Percentiles rank a stretch among this genome's conserved stretches.
Conservation (phyloP, 2,329 filamentous ascomycete species). For the Colletotrichum australisinense region DNA sequence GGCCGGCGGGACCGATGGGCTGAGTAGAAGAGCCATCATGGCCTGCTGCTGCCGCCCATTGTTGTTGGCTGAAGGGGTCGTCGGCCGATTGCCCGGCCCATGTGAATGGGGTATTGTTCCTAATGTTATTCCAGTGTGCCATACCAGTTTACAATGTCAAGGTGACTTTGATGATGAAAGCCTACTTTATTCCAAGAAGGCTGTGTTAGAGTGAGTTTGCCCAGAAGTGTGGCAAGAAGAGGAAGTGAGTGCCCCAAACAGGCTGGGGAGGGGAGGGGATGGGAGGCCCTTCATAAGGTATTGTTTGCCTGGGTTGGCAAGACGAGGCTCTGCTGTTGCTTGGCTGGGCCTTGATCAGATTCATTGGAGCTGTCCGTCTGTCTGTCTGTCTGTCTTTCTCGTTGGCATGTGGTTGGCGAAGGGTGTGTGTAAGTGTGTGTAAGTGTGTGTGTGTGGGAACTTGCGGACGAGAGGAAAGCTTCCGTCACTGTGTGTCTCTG, state of each 20-base stretch:
- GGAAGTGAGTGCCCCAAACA: neutral
- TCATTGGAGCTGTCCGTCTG: neutral
- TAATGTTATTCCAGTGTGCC: neutral
- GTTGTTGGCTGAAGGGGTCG: neutral
- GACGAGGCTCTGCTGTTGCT: neutral
- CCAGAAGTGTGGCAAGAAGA: neutral
- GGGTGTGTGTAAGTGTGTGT: neutral
- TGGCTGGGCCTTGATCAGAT: too few species aligned
- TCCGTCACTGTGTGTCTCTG: neutral
- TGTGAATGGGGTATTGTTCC: neutral
- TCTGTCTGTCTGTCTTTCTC: neutral
- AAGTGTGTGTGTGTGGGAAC: neutral
- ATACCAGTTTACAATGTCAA: slow-evolving; percentile 13
- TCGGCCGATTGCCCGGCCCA: slow-evolving; percentile 18
- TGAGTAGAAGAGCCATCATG: neutral
- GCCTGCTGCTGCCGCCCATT: neutral
- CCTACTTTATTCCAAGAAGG: neutral
- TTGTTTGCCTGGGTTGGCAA: neutral
- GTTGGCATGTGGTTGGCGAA: slow-evolving; percentile 20
- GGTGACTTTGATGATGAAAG: neutral
- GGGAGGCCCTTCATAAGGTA: neutral
- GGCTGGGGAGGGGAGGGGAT: neutral
- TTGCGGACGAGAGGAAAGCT: slow-evolving; percentile 2
- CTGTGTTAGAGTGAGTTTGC: slow-evolving; percentile 14
- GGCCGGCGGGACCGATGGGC: neutral